Base-by-base conservation (phyloP, 768 basidiomycete genomes). In the Boletus sensibilis region DNA sequence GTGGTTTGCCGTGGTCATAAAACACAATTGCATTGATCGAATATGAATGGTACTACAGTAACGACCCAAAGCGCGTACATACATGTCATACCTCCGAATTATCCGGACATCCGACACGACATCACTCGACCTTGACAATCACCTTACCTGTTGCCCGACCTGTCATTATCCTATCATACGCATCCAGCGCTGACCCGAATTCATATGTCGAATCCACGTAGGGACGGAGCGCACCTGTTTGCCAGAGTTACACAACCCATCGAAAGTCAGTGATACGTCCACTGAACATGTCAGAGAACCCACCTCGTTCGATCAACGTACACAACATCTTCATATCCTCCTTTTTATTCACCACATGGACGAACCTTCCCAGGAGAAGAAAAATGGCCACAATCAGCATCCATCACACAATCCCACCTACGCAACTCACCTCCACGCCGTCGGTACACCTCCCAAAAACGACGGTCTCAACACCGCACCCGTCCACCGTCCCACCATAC, bases 111-210 rank as follows among this genome's bases (percentile, higher is more conserved):
- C 34, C 13, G 23, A 39, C 12, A 7, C 9, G 14, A 21, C 48
- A 11, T 63, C 55, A 68, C 20, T 76, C 72, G 7, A 86, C 69
- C 57, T 77, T 81, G 23, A 90, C 78, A 4, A 89, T 76, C 4
- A 91, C 78, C 66, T 90, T 90, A 0, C 90, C 90, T 4, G 75
- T 80, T 1, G 85, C 82, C 20, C 80, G 75, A 5, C 74, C 69
- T 1, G 80, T 78, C 78, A 84, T 74, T 9, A 87, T 65, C 49
- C 78, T 75, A 13, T 86, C 84, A 63, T 87, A 92, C 0, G 88
- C 90, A 54, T 80, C 71, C 50, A 80, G 66, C 2, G 70, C 81
- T 6, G 87, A 82, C 34, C 81, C 76, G 48, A 88, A 88, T 3
- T 66, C 70, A 54, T 75, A 79, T 0, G 82, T 79, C 0, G 84